Percentiles rank a stretch among this genome's conserved stretches.
Conservation (phyloP, 2,329 filamentous ascomycete species). For the Apiospora marii region DNA sequence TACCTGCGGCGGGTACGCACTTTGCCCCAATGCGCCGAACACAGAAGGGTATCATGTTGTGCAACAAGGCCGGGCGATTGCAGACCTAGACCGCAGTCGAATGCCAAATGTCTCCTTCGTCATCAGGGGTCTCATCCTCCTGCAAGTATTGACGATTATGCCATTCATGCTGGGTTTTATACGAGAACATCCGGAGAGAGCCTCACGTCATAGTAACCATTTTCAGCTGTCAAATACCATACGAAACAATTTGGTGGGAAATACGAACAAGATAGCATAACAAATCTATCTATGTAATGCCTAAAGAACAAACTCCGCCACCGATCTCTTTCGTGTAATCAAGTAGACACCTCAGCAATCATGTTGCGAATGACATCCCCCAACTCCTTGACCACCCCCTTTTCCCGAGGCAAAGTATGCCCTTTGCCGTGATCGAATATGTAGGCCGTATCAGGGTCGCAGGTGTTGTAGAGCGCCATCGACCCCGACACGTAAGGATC, state of each 20-base stretch:
- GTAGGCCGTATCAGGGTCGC: slow-evolving; percentile 63
- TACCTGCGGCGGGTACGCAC: slow-evolving; percentile 3
- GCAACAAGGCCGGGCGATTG: background rate
- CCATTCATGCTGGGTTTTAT: background rate
- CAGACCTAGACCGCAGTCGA: background rate
- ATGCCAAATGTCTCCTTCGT: background rate
- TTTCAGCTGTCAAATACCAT: background rate
- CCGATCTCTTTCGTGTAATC: slow-evolving; percentile 12
- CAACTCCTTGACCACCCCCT: slow-evolving; percentile 55
- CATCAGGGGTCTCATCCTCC: background rate
- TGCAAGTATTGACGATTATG: too few species aligned
- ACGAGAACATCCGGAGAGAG: background rate
- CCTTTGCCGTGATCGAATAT: slow-evolving; percentile 73
- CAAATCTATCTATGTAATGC: slow-evolving; percentile 48
- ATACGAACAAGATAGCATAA: background rate
- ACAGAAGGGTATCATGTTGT: background rate
- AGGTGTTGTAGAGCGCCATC: slow-evolving; percentile 68
- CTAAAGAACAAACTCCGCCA: slow-evolving; percentile 44
- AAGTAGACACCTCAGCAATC: slow-evolving; percentile 33
- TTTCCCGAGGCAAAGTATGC: slow-evolving; percentile 66
- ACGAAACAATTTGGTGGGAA: background rate
- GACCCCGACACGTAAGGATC: slow-evolving; percentile 69
- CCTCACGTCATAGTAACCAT: background rate
- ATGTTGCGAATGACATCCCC: slow-evolving; percentile 51
- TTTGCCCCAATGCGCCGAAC: background rate